Evolutionary conservation across 768 basidiomycete species (phyloP), one percentile per base, ranked within the genome.

Genomic region (Terana coerulea): DNA sequence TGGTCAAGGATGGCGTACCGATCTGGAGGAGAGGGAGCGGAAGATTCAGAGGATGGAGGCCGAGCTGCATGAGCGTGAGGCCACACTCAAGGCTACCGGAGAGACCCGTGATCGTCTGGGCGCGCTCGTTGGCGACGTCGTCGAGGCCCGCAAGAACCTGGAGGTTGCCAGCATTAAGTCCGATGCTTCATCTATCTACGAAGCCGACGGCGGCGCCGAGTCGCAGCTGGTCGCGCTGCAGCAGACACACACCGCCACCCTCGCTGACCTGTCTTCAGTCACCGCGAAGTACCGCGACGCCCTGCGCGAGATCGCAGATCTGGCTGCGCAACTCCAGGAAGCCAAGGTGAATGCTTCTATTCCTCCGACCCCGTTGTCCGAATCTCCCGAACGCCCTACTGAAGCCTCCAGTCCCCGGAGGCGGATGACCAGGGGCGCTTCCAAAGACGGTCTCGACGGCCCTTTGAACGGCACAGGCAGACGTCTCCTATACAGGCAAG

Each of bases 251-350:
- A 81, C 81, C 9, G 84, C 85, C 35, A 91, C 90, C 0, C 76
- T 95, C 19, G 73, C 81, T 7, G 91, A 95, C 59, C 76, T 95
- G 31, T 83, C 91, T 6, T 75, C 81, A 1, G 79, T 97, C 30
- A 83, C 86, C 1, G 68, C 72, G 49, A 95, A 95, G 67, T 98
- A 95, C 64, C 84, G 84, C 26, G 89, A 95, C 53, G 90, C 95
- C 15, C 76, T 98, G 26, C 80, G 81, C 43, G 91, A 95, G 67
- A 95, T 99, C 52, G 88, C 88, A n/a, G 92, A 95, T 60, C 79
- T 99, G 34, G 86, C 87, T 15, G 79, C 84, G n/a, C 92, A 97
- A 66, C 84, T 95, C 28, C 83, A 94, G 61, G 95, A 95, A 64
- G 79, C 83, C 7, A 91, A 86, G 60, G 79, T 93, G 39, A 78